Evolutionary conservation across 2,329 filamentous ascomycete species (phyloP).

Genomic region (Bipolaris victoriae): DNA sequence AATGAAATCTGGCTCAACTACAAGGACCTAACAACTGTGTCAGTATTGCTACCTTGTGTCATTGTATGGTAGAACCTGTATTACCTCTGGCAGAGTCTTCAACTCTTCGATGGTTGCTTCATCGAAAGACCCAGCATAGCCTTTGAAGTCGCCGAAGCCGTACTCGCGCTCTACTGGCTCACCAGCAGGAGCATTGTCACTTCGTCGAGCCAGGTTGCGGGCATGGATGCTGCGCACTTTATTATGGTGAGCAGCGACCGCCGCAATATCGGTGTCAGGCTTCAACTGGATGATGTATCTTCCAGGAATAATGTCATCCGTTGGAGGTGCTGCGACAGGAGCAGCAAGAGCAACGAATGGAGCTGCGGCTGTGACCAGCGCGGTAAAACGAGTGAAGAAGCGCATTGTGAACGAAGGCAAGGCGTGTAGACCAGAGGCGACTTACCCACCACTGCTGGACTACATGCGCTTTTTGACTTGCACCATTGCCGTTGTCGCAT

Average conservation of each 20-base stretch:
- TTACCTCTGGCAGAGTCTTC: conserved; percentile 36
- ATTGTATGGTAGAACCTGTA: background rate
- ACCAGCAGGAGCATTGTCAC: conserved; percentile 15
- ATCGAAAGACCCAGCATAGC: conserved; percentile 42
- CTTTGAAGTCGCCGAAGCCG: conserved; percentile 39
- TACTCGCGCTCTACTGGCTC: conserved; percentile 39
- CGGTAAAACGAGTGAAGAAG: conserved; percentile 34
- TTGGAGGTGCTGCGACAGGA: conserved; percentile 19
- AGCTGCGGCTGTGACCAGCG: conserved; percentile 30
- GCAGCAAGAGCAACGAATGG: conserved; percentile 33
- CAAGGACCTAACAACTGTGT: conserved; percentile 12
- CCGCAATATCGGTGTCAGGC: conserved; percentile 37
- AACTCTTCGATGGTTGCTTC: conserved; percentile 38
- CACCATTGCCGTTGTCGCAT: background rate
- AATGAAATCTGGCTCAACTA: conserved; percentile 35
- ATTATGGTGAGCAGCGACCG: conserved; percentile 33
- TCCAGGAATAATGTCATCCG: conserved; percentile 38
- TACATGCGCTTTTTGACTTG: conserved; percentile 5
- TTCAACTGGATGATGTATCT: conserved; percentile 55
- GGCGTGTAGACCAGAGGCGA: background rate
- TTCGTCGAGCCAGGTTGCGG: conserved; percentile 35
- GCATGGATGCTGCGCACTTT: conserved; percentile 39
- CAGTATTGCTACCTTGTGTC: background rate
- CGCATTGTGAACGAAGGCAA: conserved; percentile 28
- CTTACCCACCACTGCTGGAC: background rate